Evolutionary conservation across 805 yeast genomes (phyloP).

Genomic region (Clavispora fructus): DNA sequence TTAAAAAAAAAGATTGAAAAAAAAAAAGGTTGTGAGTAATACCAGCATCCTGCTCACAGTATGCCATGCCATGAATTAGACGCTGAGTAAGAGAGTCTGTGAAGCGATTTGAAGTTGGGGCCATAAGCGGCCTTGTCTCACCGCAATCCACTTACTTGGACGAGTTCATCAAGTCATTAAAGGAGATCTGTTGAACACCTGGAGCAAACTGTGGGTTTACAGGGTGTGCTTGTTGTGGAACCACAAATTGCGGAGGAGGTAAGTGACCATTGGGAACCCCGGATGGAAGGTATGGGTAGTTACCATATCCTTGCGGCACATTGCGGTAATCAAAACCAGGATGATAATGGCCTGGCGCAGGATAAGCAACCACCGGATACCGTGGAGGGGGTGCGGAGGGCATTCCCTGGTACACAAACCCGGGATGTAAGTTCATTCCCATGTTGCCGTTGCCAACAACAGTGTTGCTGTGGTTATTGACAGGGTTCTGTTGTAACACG

Average conservation of each 20-base stretch:
- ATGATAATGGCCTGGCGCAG: conserved; percentile 18
- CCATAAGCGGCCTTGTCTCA: too few species aligned
- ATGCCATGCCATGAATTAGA: too few species aligned
- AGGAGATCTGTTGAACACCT: conserved; percentile 35
- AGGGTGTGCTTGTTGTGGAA: conserved; percentile 4
- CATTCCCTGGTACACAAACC: conserved; percentile 15
- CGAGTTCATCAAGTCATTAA: conserved; percentile 34
- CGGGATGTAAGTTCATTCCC: conserved; percentile 8
- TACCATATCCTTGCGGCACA: conserved; percentile 29
- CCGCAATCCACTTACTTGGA: conserved; percentile 5
- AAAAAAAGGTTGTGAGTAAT: neutral
- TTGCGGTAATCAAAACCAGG: conserved; percentile 29
- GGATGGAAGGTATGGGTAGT: conserved; percentile 22
- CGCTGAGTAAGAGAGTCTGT: neutral
- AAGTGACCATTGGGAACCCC: conserved; percentile 13
- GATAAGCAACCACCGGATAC: conserved; percentile 33
- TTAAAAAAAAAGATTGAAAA: conserved; percentile 3
- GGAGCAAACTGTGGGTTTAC: conserved; percentile 1
- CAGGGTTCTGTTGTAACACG: conserved; percentile 7
- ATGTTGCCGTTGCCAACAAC: neutral
- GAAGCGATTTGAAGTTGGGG: neutral
- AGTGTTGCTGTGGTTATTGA: conserved; percentile 1
- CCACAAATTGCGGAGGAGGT: conserved; percentile 10
- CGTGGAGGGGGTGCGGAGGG: conserved; percentile 19
- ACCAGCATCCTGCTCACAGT: neutral